Percentiles rank a stretch among this genome's conserved stretches.
phyloP scores from a whole-genome alignment of 192 early-diverging fungal species.

The Podila epicladia region DNA sequence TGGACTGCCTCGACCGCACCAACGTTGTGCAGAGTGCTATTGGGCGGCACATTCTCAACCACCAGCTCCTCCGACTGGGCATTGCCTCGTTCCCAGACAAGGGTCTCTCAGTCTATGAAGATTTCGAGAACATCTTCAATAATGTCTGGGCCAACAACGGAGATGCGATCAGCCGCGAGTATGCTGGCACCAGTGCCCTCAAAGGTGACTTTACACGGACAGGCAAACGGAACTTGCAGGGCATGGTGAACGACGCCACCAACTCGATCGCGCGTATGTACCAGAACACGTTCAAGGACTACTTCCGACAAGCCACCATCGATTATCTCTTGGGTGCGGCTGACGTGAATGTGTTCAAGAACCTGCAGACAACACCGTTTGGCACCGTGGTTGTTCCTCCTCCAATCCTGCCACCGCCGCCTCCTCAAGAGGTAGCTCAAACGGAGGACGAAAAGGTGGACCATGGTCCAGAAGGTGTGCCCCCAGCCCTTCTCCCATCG shows the following conservation, averaged over 20 bases:
- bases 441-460: background rate
- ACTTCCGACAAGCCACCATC: conserved; percentile 71
- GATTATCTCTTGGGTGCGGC: conserved; percentile 61
- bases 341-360: conserved; percentile 42
- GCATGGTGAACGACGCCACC: conserved; percentile 79
- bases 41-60: conserved; percentile 69
- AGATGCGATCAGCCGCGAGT: conserved; percentile 79
- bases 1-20: conserved; percentile 98
- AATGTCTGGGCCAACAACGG: conserved; percentile 86
- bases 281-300: conserved; percentile 79
- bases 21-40: conserved; percentile 86
- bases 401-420: conserved; percentile 20
- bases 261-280: conserved; percentile 81
- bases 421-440: background rate
- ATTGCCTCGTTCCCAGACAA: conserved; percentile 72
- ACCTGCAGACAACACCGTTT: conserved; percentile 46
- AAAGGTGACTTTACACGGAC: conserved; percentile 84
- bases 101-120: conserved; percentile 68
- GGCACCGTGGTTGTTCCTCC: conserved; percentile 34
- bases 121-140: conserved; percentile 74
- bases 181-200: conserved; percentile 81
- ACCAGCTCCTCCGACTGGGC: conserved; percentile 74
- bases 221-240: conserved; percentile 77
- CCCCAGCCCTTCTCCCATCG: conserved; percentile 12
- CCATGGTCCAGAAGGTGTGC: background rate